These are phyloP conservation scores for Eutypa lata DNA, from an alignment of 2,329 filamentous ascomycete genomes.

Conservation along the genomic window DNA sequence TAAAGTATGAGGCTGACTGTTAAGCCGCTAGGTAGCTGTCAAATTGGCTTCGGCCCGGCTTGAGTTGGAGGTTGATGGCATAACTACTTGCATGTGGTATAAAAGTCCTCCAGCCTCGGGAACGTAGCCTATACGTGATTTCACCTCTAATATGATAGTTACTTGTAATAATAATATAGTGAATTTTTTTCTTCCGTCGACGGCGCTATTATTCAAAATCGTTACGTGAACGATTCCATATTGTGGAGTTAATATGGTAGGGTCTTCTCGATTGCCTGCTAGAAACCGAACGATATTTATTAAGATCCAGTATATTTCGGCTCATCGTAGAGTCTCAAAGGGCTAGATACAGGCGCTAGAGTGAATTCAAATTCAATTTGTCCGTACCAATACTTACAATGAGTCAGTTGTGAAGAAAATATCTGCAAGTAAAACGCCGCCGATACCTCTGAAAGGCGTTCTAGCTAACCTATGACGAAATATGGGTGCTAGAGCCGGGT, in stretches of 20 bases:
- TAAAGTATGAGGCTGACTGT: too few species aligned
- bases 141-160: too few species aligned
- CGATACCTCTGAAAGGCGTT: not conserved
- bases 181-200: not conserved
- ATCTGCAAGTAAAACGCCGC: not conserved
- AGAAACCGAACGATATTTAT: constrained; percentile 1
- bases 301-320: constrained; percentile 2
- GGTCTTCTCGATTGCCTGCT: constrained; percentile 3
- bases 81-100: too few species aligned
- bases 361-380: not conserved
- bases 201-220: constrained; percentile 11
- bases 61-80: too few species aligned
- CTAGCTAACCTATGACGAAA: too few species aligned
- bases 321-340: not conserved
- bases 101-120: too few species aligned
- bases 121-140: too few species aligned
- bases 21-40: too few species aligned
- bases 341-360: not conserved
- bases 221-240: constrained; percentile 17
- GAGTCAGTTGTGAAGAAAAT: not conserved
- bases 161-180: too few species aligned
- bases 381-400: not conserved
- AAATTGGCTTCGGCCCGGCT: too few species aligned
- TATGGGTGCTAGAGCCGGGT: too few species aligned
- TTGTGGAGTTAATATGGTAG: constrained; percentile 17